phyloP scores from a whole-genome alignment of 768 basidiomycete genomes.

The Hortiboletus campestris region DNA sequence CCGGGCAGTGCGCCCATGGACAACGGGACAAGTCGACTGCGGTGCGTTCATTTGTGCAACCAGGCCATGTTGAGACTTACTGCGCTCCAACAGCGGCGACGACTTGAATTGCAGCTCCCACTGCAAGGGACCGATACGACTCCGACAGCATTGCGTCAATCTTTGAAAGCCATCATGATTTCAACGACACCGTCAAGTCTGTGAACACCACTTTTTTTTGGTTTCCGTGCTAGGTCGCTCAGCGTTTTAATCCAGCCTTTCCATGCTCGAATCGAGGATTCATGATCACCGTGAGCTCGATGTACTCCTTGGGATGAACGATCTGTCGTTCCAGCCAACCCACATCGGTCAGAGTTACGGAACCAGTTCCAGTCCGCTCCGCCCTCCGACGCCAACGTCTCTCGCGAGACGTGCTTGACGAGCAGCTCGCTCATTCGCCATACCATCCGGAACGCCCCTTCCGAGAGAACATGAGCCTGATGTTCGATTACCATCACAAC shows the following conservation, averaged over 20 bases:
- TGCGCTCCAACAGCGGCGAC: no score
- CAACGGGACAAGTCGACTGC: no score
- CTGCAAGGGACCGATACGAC: neutral
- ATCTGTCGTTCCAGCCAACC: slow-evolving; percentile 61
- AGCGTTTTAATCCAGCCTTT: slow-evolving; percentile 41
- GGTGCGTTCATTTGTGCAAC: no score
- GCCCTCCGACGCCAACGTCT: slow-evolving; percentile 22
- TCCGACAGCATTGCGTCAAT: slow-evolving; percentile 43
- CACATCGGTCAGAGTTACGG: neutral
- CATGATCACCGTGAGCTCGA: slow-evolving; percentile 74
- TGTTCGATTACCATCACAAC: slow-evolving; percentile 68
- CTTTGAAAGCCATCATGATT: slow-evolving; percentile 73
- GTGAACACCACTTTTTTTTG: slow-evolving; percentile 23
- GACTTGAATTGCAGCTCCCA: neutral
- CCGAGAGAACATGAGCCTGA: slow-evolving; percentile 56
- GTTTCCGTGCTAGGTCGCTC: neutral
- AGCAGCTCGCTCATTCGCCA: slow-evolving; percentile 97
- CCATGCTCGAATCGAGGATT: slow-evolving; percentile 70
- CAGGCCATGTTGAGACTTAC: no score
- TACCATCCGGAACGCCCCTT: slow-evolving; percentile 77
- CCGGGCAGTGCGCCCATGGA: no score
- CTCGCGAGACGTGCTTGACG: slow-evolving; percentile 38
- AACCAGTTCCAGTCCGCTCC: slow-evolving; percentile 16
- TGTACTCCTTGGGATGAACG: slow-evolving; percentile 78
- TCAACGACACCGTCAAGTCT: slow-evolving; percentile 69